Base-by-base conservation (phyloP, 2,329 filamentous ascomycete species). In the Metarhizium robertsii region DNA sequence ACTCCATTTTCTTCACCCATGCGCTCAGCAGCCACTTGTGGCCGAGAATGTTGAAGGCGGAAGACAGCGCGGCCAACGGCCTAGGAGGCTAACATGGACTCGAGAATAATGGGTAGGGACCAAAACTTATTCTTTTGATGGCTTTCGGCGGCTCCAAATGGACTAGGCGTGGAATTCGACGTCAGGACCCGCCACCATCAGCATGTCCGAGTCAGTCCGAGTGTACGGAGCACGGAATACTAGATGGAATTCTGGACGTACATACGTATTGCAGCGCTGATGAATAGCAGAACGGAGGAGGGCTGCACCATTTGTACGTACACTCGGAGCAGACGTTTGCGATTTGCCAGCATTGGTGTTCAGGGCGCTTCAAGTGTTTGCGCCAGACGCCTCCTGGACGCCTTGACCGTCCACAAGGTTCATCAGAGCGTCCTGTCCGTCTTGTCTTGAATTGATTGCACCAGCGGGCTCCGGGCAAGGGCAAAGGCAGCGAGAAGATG, bases 361-460 rank as follows among this genome's bases (percentile, higher is more conserved):
- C 16, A 40, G 40, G 43, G 53, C 42, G 53, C 53, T 30, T 48
- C 13, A 30, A 30, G 25, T 48, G 45, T 30, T 30, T 55, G 45
- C 50, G 54, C 36, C 54, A 42, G 54, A 55, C 50, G 54, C 54
- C 54, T 53, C 54, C 50, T 32, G 50, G 50, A 40, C 54, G 54
- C 53, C 53, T 16, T 46, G 53, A 45, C 53, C 51, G 43, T 40
- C 42, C 11, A 42, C 42, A 46, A 13, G 30, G 42, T 36, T 36
- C 43, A 18, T 53, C 30, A 18, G 14, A 36, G 40, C 40, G 42
- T 45, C 51, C 45, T n/a, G 36, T 13, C n/a, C 25, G 40, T 52
- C 13, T 34, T 13, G 25, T 34, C 32, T 34, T 34, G 3, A 34
- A 7, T 34, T 34, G 32, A 7, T 34, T 34, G 32, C 32, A 11